Base-by-base conservation (phyloP, 2,329 filamentous ascomycete species). In the Colletotrichum orbiculare region DNA sequence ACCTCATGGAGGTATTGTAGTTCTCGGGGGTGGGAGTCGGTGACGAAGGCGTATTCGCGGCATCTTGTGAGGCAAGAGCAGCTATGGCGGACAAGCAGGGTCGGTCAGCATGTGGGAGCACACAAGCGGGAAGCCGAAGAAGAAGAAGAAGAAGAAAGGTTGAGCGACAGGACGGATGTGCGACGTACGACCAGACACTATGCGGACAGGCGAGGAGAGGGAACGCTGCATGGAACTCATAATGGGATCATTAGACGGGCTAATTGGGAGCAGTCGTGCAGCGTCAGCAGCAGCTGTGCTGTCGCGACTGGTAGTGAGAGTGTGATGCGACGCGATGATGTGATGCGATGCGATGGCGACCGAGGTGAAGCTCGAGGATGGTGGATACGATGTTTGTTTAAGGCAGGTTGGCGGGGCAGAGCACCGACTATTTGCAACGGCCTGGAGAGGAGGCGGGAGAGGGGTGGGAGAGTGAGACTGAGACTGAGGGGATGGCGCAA, bases 151-250 rank as follows among this genome's bases (percentile, higher is more conserved):
- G 25, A 25, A 25, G 25, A 25, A 25, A 25, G 25, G 52, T 45
- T 61, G 52, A 38, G 50, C 46, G 56, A 25, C 17, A 35, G 67
- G 65, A 64, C 53, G 58, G 43, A 47, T 49, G 59, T 45, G 66
- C 52, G 70, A 89, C 88, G 76, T 88, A 90, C 87, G 83, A 73
- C 83, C 80, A 77, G 85, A 84, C 70, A 83, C 81, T 70, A 83
- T 81, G 78, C 83, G 83, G 77, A 87, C 86, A 71, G 87, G 85
- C 76, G 87, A 89, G 70, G 88, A 89, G 68, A 85, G 80, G 69
- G 86, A 87, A 72, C 84, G 84, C 78, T 88, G 84, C 85, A 87
- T 87, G 77, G 85, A 84, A 75, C 85, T 84, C 83, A 87, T 70
- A 63, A 75, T 84, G 82, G 77, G 76, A 76, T 79, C 81, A 83